Percentiles rank a stretch among this genome's conserved stretches.
Conservation (phyloP, 2,329 filamentous ascomycete genomes). For the Colletotrichum costaricense region DNA sequence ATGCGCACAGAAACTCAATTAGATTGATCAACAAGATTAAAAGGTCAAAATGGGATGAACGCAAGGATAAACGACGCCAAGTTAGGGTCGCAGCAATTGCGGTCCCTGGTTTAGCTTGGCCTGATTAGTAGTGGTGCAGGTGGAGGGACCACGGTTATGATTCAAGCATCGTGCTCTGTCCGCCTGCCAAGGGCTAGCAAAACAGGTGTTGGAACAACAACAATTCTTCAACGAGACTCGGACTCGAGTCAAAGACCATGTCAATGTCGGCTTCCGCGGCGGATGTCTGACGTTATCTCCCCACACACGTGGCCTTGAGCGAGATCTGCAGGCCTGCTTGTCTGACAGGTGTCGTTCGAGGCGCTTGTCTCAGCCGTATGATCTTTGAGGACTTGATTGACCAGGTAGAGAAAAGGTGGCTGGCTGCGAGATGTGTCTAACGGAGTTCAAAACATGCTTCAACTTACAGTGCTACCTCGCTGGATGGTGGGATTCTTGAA, state of each 20-base stretch:
- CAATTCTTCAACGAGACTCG: neutral
- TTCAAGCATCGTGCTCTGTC: neutral
- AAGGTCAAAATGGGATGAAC: neutral
- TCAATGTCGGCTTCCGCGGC: neutral
- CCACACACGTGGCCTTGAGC: neutral
- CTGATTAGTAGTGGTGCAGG: neutral
- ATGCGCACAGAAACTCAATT: neutral
- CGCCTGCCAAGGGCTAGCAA: neutral
- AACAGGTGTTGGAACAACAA: neutral
- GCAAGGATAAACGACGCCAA: neutral
- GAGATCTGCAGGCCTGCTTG: neutral
- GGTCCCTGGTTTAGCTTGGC: neutral
- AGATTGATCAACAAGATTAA: neutral
- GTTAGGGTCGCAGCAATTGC: neutral
- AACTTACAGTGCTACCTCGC: neutral
- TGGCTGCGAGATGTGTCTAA: neutral
- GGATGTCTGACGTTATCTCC: neutral
- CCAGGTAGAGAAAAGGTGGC: neutral
- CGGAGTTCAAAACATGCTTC: neutral
- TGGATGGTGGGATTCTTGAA: neutral
- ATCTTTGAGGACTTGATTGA: neutral
- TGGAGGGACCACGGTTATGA: neutral
- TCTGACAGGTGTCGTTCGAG: neutral
- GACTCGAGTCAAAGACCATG: neutral
- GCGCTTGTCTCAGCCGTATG: neutral